Percentiles rank a stretch among this genome's conserved stretches.
phyloP scores from a whole-genome alignment of 1,284 basidiomycete genomes.

The Marasmius oreades region DNA sequence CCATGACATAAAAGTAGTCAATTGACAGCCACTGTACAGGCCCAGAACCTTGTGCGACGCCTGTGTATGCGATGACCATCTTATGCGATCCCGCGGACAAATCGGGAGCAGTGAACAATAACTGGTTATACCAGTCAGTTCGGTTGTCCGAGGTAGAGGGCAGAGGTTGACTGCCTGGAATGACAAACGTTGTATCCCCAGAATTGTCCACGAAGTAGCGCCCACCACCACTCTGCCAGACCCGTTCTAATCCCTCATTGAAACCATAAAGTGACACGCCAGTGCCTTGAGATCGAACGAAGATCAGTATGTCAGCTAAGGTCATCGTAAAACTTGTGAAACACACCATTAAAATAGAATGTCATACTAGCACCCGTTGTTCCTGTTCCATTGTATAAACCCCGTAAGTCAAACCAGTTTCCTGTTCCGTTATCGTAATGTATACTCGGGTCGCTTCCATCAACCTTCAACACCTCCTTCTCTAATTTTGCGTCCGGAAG shows the following conservation, averaged over 20 bases:
- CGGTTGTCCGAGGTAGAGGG: neutral
- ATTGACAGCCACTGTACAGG: neutral
- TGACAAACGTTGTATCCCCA: neutral
- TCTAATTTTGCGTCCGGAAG: neutral
- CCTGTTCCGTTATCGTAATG: neutral
- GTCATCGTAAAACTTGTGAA: no score
- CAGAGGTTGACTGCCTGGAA: neutral
- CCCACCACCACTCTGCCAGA: neutral
- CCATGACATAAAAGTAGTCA: neutral
- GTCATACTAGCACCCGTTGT: neutral
- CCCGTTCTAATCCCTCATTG: neutral
- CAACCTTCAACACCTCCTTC: neutral
- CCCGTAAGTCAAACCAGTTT: neutral
- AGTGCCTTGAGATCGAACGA: neutral
- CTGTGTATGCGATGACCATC: slow-evolving; percentile 1
- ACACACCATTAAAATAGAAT: slow-evolving; percentile 1
- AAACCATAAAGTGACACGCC: neutral
- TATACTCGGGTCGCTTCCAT: slow-evolving; percentile 1
- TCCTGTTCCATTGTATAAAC: neutral
- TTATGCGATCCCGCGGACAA: neutral
- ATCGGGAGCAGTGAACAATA: neutral
- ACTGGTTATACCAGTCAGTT: neutral
- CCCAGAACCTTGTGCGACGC: neutral
- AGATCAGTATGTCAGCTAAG: neutral
- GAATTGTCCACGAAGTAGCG: slow-evolving; percentile 1